Evolutionary conservation across 495 filamentous ascomycete species (phyloP).

Genomic region (Xylaria scruposa): DNA sequence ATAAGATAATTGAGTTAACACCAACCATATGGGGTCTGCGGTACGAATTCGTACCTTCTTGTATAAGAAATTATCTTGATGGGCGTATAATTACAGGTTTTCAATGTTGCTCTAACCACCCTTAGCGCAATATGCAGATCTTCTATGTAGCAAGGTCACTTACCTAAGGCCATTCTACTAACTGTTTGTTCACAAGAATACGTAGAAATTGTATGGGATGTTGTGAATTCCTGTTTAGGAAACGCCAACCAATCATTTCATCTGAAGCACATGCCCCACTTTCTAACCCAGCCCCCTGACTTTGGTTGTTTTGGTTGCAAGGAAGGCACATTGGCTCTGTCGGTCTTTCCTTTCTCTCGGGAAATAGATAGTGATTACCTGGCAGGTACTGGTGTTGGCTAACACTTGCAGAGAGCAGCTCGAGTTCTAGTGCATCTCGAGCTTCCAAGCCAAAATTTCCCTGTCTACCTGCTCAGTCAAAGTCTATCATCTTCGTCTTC

Average conservation of each 20-base stretch:
- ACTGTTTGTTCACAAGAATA: conserved; percentile 26
- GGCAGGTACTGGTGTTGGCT: conserved; percentile 6
- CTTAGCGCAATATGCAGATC: neutral
- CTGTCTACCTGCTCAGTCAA: neutral
- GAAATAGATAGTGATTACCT: conserved; percentile 31
- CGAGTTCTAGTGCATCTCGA: conserved; percentile 4
- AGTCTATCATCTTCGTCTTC: neutral
- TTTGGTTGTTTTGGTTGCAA: neutral
- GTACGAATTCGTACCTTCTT: too few species aligned
- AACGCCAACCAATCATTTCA: conserved; percentile 32
- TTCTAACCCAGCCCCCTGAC: neutral
- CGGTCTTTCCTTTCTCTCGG: conserved; percentile 25
- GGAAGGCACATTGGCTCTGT: conserved; percentile 17
- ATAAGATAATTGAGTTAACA: neutral
- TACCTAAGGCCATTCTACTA: too few species aligned
- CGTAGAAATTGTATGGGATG: conserved; percentile 29
- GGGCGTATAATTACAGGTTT: neutral
- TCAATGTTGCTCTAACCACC: too few species aligned
- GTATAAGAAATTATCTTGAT: neutral
- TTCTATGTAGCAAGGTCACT: neutral
- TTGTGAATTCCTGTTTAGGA: conserved; percentile 34
- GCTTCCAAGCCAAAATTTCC: neutral
- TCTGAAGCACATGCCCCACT: conserved; percentile 20
- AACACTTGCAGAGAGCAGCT: conserved; percentile 23
- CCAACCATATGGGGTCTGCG: neutral